These are phyloP conservation scores for Pestalotiopsis fici DNA, from an alignment of 2,329 filamentous ascomycete species.

Conservation along the genomic window DNA sequence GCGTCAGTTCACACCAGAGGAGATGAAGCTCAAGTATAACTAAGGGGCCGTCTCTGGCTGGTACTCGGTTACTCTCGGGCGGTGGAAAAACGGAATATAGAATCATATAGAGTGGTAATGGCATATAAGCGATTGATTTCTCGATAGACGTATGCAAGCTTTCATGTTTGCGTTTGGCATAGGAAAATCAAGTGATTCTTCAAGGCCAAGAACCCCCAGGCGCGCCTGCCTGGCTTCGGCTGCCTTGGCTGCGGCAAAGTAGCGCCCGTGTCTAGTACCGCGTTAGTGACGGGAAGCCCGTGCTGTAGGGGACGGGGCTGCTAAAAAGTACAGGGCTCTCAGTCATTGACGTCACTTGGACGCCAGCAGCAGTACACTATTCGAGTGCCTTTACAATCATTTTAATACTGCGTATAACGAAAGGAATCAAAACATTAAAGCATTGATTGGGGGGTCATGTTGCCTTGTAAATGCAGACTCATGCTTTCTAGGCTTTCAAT, in stretches of 20 bases:
- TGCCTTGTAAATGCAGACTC: not conserved
- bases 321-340: not conserved
- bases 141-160: not conserved
- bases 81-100: too few relatives aligned
- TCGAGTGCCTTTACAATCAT: not conserved
- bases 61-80: not conserved
- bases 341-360: slow-evolving; percentile 19
- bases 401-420: not conserved
- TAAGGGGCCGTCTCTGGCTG: not conserved
- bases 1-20: slow-evolving; percentile 64
- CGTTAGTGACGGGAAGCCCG: not conserved
- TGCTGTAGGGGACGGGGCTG: not conserved
- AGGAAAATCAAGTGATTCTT: too few relatives aligned
- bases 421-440: not conserved
- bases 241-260: not conserved
- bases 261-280: too few relatives aligned
- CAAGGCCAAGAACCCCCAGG: too few relatives aligned
- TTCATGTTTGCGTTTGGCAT: not conserved
- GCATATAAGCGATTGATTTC: not conserved
- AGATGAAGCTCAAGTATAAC: slow-evolving; percentile 57
- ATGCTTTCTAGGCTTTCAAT: not conserved
- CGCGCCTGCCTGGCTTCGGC: too few relatives aligned
- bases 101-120: not conserved
- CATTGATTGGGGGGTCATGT: slow-evolving; percentile 21
- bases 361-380: not conserved